These are phyloP conservation scores for Termitomyces sp. DNA, from an alignment of 768 basidiomycete species.

Conservation along the genomic window DNA sequence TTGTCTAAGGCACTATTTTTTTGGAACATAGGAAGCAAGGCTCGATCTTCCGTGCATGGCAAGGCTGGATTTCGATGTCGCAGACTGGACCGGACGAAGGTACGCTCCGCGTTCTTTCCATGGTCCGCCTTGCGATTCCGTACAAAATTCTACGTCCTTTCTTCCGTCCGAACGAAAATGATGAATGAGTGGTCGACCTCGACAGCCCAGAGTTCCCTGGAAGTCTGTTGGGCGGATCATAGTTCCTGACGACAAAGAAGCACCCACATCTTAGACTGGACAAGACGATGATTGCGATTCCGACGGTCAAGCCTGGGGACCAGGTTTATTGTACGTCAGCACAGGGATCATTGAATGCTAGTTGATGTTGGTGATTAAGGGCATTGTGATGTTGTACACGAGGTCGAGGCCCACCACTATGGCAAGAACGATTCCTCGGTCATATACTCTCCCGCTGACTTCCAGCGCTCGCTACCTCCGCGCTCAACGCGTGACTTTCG, in stretches of 20 bases:
- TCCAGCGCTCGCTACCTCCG: slow-evolving; percentile 44
- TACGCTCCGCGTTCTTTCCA: slow-evolving; percentile 60
- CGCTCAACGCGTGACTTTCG: slow-evolving; percentile 45
- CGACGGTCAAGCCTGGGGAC: slow-evolving; percentile 58
- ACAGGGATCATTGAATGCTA: not conserved
- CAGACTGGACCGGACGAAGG: slow-evolving; percentile 57
- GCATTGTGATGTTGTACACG: slow-evolving; percentile 55
- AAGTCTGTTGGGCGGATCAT: slow-evolving; percentile 46
- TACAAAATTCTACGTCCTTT: slow-evolving; percentile 67
- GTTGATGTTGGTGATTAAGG: slow-evolving; percentile 25
- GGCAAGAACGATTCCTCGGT: slow-evolving; percentile 52
- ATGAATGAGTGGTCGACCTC: slow-evolving; percentile 56
- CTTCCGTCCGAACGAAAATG: slow-evolving; percentile 43
- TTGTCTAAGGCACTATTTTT: not conserved
- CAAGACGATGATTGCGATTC: slow-evolving; percentile 55
- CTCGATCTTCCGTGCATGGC: slow-evolving; percentile 55
- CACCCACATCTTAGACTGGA: slow-evolving; percentile 63
- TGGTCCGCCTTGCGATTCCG: slow-evolving; percentile 50
- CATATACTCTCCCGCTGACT: slow-evolving; percentile 49
- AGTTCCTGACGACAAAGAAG: slow-evolving; percentile 50
- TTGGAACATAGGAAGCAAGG: slow-evolving; percentile 40
- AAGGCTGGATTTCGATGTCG: slow-evolving; percentile 54
- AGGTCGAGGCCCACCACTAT: slow-evolving; percentile 46
- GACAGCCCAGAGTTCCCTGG: slow-evolving; percentile 53
- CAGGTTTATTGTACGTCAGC: slow-evolving; percentile 50